Evolutionary conservation across 345 rosid genomes (phyloP).

Genomic region (Acer yangbiense): DNA sequence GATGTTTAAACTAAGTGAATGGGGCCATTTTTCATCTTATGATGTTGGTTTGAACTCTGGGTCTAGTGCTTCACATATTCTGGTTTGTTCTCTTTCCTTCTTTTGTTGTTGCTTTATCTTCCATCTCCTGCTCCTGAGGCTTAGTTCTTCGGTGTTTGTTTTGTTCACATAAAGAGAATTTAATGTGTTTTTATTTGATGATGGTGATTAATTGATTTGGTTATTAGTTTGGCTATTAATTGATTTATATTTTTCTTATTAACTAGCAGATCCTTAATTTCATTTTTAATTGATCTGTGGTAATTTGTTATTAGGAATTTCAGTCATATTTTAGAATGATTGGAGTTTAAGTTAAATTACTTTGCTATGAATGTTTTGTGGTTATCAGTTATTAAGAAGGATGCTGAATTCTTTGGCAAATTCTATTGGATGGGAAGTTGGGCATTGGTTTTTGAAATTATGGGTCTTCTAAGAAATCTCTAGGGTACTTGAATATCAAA

Average conservation of each 20-base stretch:
- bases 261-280: neutral
- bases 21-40: slow-evolving; percentile 87
- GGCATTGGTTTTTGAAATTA: neutral
- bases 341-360: neutral
- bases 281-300: neutral
- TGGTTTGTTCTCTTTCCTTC: slow-evolving; percentile 50
- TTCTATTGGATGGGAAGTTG: neutral
- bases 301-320: neutral
- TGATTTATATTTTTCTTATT: neutral
- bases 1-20: slow-evolving; percentile 95
- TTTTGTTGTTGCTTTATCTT: neutral
- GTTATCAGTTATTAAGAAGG: neutral
- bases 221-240: neutral
- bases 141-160: neutral
- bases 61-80: slow-evolving; percentile 85
- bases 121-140: neutral
- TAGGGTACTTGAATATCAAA: neutral
- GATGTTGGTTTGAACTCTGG: slow-evolving; percentile 89
- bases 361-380: neutral
- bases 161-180: neutral
- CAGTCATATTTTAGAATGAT: neutral
- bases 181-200: neutral
- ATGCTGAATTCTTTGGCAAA: neutral
- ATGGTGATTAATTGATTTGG: neutral
- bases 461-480: neutral